A percentile compares a stretch with the other conserved stretches of the same genome.
Evolutionary conservation across 495 filamentous ascomycete genomes (phyloP).

Genomic region (Cenococcum geophilum): DNA sequence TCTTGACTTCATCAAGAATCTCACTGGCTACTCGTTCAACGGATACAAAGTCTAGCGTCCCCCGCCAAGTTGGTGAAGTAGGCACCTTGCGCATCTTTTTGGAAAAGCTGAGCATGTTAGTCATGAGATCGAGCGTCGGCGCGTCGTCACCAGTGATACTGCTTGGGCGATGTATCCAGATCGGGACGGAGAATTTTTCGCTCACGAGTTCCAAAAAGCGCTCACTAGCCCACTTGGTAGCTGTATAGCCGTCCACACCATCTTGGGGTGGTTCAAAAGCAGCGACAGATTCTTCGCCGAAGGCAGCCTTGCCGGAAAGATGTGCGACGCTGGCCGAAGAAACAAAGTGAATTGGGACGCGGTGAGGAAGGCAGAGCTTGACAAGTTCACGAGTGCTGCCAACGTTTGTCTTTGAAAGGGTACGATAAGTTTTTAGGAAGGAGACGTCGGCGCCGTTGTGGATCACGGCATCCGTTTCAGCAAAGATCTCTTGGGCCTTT

Average conservation of each 20-base stretch:
- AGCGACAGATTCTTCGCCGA: neutral
- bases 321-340: neutral
- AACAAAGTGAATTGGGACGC: slow-evolving; percentile 12
- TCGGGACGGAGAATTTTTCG: neutral
- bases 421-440: neutral
- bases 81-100: no score
- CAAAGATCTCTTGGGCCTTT: neutral
- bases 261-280: neutral
- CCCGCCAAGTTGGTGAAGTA: no score
- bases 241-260: neutral
- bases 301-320: neutral
- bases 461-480: slow-evolving; percentile 5
- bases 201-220: neutral
- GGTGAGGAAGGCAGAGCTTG: neutral
- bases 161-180: no score
- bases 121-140: no score
- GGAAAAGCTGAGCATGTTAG: no score
- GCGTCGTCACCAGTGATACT: no score
- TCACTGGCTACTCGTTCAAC: no score
- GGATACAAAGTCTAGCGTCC: no score
- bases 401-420: neutral
- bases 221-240: slow-evolving; percentile 11
- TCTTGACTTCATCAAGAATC: no score
- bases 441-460: slow-evolving; percentile 13
- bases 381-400: neutral